Evolutionary conservation across 208 protist genomes (phyloP), one percentile per base, ranked within the genome.

Genomic region (Trypanosoma scelopori): DNA sequence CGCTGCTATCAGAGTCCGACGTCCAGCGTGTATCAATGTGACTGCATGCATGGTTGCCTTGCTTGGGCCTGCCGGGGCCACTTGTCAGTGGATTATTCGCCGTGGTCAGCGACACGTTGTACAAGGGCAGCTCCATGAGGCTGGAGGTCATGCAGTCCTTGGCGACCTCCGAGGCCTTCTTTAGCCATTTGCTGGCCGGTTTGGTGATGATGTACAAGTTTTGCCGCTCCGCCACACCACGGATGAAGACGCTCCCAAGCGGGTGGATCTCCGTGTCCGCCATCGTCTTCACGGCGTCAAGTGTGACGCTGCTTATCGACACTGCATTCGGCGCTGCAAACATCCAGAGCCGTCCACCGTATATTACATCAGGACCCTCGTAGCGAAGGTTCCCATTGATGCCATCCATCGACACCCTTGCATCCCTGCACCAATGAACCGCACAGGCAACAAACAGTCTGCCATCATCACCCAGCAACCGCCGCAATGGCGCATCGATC

Each of bases 361-460:
- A 87, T 27, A 81, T 62, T 16, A 94, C 61, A 58, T 94, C 87
- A 22, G 79, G 71, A 22, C 87, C 87, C 35, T 83, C 83, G 52
- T 91, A 94, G 56, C 71, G 80, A 49, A 74, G 59, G 45, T 45
- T 69, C 6, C 55, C 66, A 20, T 67, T 66, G 15, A 71, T 22
- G 2, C 39, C 58, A 18, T 89, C 81, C 16, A 68, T 28, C 15
- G 61, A 68, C 20, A 94, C 83, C 23, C 51, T 79, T 5, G 81
- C 88, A 57, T 91, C 77, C 27, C 55, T 81, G 62, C 89, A 94
- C 84, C 85, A 94, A 77, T 94, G 82, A 27, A 92, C 76, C n/a
- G 85, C 77, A 56, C 79, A 89, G 18, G 77, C 71, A 47, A 94
- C 18, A 57, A 82, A 48, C 7, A 91, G 20, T 49, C 63, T 15